Percentiles rank a stretch among this genome's conserved stretches.
These are phyloP conservation scores for Rhodosorus marinus DNA, from an alignment of 23 red algal genomes.

Conservation along the genomic window DNA sequence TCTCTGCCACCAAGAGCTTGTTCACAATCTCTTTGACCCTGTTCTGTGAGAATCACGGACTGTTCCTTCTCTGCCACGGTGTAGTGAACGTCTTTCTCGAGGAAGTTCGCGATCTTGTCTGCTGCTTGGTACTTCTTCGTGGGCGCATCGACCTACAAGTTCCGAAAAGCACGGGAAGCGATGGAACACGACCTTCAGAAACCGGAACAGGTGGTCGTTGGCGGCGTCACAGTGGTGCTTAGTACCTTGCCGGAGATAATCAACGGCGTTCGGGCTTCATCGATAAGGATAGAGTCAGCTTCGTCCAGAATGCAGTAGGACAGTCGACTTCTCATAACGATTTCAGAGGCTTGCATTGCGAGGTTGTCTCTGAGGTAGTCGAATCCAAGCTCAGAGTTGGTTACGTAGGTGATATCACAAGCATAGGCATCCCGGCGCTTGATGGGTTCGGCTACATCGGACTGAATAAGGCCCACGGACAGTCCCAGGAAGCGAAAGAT, in stretches of 20 bases:
- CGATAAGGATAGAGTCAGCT: constrained; percentile 90
- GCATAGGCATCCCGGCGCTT: constrained; percentile 43
- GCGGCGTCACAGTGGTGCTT: too few relatives aligned
- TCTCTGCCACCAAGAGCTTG: constrained; percentile 36
- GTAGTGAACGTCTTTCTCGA: constrained; percentile 44
- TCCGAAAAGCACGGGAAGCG: too few relatives aligned
- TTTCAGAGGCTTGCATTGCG: constrained; percentile 39
- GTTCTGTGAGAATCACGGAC: constrained; percentile 55
- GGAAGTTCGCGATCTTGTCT: constrained; percentile 23
- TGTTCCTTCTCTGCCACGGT: constrained; percentile 85
- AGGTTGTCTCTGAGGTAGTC: constrained; percentile 95
- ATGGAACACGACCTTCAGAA: too few relatives aligned
- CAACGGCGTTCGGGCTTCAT: constrained; percentile 92
- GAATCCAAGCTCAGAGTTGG: constrained; percentile 96
- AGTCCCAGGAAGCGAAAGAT: constrained; percentile 55
- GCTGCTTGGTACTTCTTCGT: constrained; percentile 58
- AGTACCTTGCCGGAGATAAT: constrained; percentile 78
- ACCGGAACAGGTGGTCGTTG: too few relatives aligned
- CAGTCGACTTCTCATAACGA: constrained; percentile 32
- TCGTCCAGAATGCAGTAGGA: constrained; percentile 86
- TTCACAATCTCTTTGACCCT: constrained; percentile 46
- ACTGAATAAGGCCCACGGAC: constrained; percentile 52
- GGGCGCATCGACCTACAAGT: constrained; percentile 10
- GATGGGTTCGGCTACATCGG: constrained; percentile 5
- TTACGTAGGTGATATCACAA: constrained; percentile 77